Conservation (phyloP, 108 stramenopile species). For the Cyclotella cryptica region DNA sequence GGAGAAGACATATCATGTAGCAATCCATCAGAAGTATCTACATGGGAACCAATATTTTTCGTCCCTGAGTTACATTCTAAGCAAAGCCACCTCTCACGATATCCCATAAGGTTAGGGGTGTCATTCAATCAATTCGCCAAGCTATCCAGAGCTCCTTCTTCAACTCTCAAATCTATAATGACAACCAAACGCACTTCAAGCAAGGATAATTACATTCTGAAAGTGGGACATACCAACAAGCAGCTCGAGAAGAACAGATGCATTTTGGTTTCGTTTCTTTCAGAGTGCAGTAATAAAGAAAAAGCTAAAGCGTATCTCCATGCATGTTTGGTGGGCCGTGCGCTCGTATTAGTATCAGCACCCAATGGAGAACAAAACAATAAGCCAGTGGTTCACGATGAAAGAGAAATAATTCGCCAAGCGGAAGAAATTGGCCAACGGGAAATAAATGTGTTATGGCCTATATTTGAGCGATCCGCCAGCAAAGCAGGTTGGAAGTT, state of each 20-base stretch:
- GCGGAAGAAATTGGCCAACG: constrained; percentile 31
- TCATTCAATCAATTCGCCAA: constrained; percentile 63
- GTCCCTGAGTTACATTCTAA: constrained; percentile 36
- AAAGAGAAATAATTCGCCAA: constrained; percentile 21
- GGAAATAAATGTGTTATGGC: constrained; percentile 32
- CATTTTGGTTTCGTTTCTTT: constrained; percentile 58
- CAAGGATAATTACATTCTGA: constrained; percentile 48
- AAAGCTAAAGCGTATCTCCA: constrained; percentile 78
- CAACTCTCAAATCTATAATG: constrained; percentile 29
- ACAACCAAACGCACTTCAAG: constrained; percentile 12
- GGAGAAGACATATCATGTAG: constrained; percentile 5
- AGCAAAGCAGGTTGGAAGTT: constrained; percentile 51
- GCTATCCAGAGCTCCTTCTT: constrained; percentile 16
- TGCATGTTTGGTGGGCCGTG: constrained; percentile 45
- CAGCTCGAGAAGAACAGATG: constrained; percentile 23
- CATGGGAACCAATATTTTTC: constrained; percentile 76
- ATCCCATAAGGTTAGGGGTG: constrained; percentile 61
- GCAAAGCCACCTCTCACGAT: constrained; percentile 13
- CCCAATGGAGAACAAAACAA: background rate
- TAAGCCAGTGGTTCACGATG: constrained; percentile 2
- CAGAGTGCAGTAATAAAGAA: constrained; percentile 48
- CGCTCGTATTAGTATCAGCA: constrained; percentile 28
- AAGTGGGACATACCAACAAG: constrained; percentile 20
- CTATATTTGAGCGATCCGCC: constrained; percentile 38
- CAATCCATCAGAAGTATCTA: constrained; percentile 65